Evolutionary conservation across 768 basidiomycete genomes (phyloP).

Genomic region (Russula abietina): DNA sequence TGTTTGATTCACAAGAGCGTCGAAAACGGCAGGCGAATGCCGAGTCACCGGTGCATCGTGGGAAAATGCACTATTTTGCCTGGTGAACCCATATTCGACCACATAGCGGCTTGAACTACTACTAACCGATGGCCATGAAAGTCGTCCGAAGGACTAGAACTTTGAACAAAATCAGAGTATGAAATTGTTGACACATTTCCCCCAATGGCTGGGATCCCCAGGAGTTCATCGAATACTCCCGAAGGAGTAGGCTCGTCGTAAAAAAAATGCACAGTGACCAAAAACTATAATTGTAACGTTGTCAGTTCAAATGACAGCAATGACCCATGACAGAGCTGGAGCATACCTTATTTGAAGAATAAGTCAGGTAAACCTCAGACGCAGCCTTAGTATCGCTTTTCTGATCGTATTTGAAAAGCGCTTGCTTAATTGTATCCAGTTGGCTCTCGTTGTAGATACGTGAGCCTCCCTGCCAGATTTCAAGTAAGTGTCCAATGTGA

Average conservation of each 20-base stretch:
- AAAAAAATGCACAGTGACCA: not conserved
- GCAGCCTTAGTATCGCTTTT: conserved; percentile 5
- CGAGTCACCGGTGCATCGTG: not conserved
- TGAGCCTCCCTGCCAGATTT: not conserved
- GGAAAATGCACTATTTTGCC: not conserved
- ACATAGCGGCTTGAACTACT: not conserved
- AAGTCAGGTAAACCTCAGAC: not conserved
- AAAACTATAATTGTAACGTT: not conserved
- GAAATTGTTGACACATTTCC: conserved; percentile 5
- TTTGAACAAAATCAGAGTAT: not conserved
- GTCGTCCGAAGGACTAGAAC: not conserved
- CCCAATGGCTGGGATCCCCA: conserved; percentile 8
- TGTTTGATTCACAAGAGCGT: conserved; percentile 2
- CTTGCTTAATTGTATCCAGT: not conserved
- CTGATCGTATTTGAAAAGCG: not conserved
- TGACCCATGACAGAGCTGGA: not conserved
- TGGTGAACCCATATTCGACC: not conserved
- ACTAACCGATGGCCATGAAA: not conserved
- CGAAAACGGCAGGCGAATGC: not conserved
- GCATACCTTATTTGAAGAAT: not conserved
- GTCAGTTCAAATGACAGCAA: not conserved
- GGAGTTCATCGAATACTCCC: conserved; percentile 24
- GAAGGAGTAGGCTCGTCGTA: conserved; percentile 24
- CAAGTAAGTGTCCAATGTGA: not conserved
- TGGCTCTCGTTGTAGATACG: not conserved